These are phyloP conservation scores for Phytophthora multivora DNA, from an alignment of 352 stramenopile species.

Conservation along the genomic window DNA sequence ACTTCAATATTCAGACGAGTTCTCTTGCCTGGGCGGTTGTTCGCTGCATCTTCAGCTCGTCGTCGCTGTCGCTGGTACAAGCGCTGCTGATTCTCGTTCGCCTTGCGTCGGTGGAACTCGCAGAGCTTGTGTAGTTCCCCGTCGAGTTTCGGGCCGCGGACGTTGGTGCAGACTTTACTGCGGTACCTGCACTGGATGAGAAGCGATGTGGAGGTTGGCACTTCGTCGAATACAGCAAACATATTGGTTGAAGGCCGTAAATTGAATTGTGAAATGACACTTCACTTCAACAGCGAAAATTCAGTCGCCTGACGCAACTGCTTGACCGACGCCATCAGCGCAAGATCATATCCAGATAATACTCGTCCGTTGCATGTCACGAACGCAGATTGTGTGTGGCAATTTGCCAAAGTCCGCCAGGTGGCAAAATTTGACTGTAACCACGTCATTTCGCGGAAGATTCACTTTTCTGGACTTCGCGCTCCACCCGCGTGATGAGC, in stretches of 20 bases:
- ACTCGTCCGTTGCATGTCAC: too few relatives aligned
- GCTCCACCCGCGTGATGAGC: not conserved
- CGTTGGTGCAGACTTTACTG: conserved; percentile 54
- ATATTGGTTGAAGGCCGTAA: not conserved
- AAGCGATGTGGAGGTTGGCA: not conserved
- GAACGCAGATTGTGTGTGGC: too few relatives aligned
- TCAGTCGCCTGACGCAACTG: too few relatives aligned
- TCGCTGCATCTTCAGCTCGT: not conserved
- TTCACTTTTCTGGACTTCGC: too few relatives aligned
- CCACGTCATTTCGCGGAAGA: not conserved
- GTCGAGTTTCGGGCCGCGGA: conserved; percentile 48
- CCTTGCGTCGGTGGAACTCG: conserved; percentile 57
- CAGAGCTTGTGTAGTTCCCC: conserved; percentile 58
- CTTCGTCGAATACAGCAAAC: not conserved
- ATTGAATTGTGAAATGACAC: not conserved
- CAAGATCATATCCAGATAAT: too few relatives aligned
- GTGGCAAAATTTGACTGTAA: not conserved
- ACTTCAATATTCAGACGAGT: not conserved
- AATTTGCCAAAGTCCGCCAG: not conserved
- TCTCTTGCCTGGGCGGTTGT: not conserved
- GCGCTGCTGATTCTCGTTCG: conserved; percentile 55
- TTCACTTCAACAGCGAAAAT: too few relatives aligned
- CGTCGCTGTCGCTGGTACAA: conserved; percentile 34
- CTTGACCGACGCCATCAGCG: too few relatives aligned
- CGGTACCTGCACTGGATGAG: conserved; percentile 40